These are phyloP conservation scores for Amylostereum chailletii DNA, from an alignment of 1,284 basidiomycete species.

Conservation along the genomic window DNA sequence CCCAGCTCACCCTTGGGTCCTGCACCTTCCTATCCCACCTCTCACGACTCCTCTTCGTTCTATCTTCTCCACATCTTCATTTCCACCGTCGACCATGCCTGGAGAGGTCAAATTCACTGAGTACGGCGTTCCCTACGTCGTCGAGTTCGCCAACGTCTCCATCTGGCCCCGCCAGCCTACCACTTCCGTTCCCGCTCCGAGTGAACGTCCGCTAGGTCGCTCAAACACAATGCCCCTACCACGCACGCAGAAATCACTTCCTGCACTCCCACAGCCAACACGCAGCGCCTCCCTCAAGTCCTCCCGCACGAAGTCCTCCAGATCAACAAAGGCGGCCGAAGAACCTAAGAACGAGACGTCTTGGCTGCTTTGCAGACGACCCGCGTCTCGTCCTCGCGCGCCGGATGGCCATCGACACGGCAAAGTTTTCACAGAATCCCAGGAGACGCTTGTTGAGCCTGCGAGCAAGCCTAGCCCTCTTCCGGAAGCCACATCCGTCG, in stretches of 20 bases:
- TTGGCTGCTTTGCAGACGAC: no score
- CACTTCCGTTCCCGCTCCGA: neutral
- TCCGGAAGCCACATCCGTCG: neutral
- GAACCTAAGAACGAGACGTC: no score
- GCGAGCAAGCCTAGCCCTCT: neutral
- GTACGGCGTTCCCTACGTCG: slow-evolving; percentile 30
- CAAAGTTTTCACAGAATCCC: slow-evolving; percentile 6
- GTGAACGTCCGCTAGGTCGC: slow-evolving; percentile 4
- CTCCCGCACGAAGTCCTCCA: slow-evolving; percentile 4
- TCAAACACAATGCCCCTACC: slow-evolving; percentile 10
- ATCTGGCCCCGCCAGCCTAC: slow-evolving; percentile 21
- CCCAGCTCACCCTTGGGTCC: no score
- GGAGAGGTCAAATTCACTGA: slow-evolving; percentile 31
- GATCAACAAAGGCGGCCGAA: no score
- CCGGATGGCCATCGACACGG: no score
- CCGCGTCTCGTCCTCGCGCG: no score
- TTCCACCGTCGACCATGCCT: slow-evolving; percentile 14
- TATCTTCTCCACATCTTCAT: neutral
- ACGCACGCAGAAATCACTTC: slow-evolving; percentile 8
- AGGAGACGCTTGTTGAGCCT: slow-evolving; percentile 11
- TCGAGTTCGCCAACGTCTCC: slow-evolving; percentile 36
- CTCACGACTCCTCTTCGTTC: neutral
- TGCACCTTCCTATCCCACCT: neutral
- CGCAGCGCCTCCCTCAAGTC: slow-evolving; percentile 12
- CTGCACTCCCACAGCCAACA: slow-evolving; percentile 8